A percentile compares a stretch with the other conserved stretches of the same genome.
These are phyloP conservation scores for Colletotrichum lindemuthianum DNA, from an alignment of 2,329 filamentous ascomycete genomes.

Conservation along the genomic window DNA sequence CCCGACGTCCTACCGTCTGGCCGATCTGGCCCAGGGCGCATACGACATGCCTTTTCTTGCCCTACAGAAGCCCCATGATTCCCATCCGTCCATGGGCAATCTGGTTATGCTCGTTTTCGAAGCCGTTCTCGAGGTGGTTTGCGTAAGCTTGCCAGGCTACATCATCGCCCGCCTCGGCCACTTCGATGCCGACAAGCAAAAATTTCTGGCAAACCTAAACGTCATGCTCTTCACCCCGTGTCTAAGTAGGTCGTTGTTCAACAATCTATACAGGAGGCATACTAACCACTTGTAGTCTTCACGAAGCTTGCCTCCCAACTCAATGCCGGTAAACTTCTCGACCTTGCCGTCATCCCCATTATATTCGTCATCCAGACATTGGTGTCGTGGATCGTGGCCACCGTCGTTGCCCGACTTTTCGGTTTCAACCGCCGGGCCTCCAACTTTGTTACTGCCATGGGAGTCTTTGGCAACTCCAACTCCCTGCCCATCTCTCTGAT, in stretches of 20 bases:
- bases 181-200: conserved; percentile 95
- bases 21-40: conserved; percentile 48
- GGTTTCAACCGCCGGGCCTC: conserved; percentile 84
- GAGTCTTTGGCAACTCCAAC: conserved; percentile 97
- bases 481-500: conserved; percentile 97
- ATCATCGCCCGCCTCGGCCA: conserved; percentile 89
- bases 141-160: conserved; percentile 93
- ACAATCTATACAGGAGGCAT: background rate
- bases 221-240: conserved; percentile 97
- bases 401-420: conserved; percentile 77
- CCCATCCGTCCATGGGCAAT: conserved; percentile 74
- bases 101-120: conserved; percentile 89
- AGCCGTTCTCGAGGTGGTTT: conserved; percentile 94
- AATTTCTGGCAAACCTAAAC: conserved; percentile 96
- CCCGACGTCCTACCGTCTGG: conserved; percentile 58
- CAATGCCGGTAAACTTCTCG: conserved; percentile 87
- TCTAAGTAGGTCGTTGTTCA: conserved; percentile 72
- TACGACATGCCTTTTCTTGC: conserved; percentile 55
- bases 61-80: conserved; percentile 55
- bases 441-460: conserved; percentile 98
- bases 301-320: conserved; percentile 96
- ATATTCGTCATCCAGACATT: conserved; percentile 91
- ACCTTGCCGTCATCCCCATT: conserved; percentile 92
- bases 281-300: conserved; percentile 72
- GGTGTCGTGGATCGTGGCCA: conserved; percentile 84